Percentiles rank a stretch among this genome's conserved stretches.
Conservation (phyloP, 2,329 filamentous ascomycete species). For the Colletotrichum liriopes region DNA sequence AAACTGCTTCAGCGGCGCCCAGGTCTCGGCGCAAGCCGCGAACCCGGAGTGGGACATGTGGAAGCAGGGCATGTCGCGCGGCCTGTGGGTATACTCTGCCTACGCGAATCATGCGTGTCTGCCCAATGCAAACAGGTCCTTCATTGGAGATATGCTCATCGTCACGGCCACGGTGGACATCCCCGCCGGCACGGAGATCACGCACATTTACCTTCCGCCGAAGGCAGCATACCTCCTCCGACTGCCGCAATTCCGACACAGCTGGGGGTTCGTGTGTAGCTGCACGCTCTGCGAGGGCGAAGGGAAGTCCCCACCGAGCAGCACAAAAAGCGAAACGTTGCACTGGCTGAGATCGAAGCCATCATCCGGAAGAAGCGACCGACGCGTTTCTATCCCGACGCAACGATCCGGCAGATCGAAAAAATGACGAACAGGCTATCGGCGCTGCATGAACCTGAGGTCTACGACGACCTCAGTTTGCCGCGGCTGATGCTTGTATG, state of each 20-base stretch:
- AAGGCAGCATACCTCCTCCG: conserved; percentile 49
- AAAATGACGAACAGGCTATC: conserved; percentile 51
- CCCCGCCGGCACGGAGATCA: conserved; percentile 55
- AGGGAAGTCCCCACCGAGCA: conserved; percentile 34
- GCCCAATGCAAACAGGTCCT: conserved; percentile 51
- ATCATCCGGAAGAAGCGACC: conserved; percentile 45
- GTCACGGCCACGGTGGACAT: conserved; percentile 57
- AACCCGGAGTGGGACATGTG: conserved; percentile 46
- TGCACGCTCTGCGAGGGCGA: conserved; percentile 58
- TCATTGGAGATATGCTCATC: conserved; percentile 53
- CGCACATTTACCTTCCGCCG: conserved; percentile 56
- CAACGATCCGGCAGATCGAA: conserved; percentile 52
- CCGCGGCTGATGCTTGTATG: conserved; percentile 55
- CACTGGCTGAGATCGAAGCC: conserved; percentile 51
- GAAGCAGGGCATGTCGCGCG: conserved; percentile 46
- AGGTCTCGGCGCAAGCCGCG: conserved; percentile 51
- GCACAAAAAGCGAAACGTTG: conserved; percentile 46
- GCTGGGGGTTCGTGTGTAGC: conserved; percentile 59
- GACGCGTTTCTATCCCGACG: conserved; percentile 48
- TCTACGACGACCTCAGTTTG: conserved; percentile 49
- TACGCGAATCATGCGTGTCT: conserved; percentile 58
- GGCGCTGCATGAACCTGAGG: conserved; percentile 51
- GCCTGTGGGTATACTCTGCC: conserved; percentile 53
- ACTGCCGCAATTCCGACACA: conserved; percentile 47
- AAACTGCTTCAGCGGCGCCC: conserved; percentile 57